Evolutionary conservation across 2,329 filamentous ascomycete genomes (phyloP).

Genomic region (Aspergillus sp.): DNA sequence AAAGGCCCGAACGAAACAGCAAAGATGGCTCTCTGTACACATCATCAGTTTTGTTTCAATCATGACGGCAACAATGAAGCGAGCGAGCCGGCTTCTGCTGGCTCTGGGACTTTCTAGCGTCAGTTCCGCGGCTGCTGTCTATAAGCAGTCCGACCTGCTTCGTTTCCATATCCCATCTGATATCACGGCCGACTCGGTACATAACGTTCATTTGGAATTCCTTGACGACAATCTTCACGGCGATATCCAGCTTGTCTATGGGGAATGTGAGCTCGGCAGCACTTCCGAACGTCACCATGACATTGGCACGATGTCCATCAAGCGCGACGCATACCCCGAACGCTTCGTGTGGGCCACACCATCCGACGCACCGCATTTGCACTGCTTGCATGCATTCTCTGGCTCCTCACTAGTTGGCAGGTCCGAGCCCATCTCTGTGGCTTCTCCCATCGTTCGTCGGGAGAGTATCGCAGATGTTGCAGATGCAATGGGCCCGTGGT

Average conservation of each 20-base stretch:
- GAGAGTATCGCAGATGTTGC: conserved; percentile 33
- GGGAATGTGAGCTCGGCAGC: conserved; percentile 41
- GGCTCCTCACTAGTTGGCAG: conserved; percentile 20
- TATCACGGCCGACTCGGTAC: conserved; percentile 43
- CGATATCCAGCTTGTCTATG: conserved; percentile 46
- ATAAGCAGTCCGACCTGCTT: conserved; percentile 8
- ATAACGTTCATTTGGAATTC: conserved; percentile 52
- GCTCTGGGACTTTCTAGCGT: conserved; percentile 3
- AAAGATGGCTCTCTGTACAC: not conserved
- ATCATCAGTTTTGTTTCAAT: not conserved
- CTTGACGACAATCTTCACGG: conserved; percentile 42
- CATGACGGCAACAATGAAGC: not conserved
- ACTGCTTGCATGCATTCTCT: conserved; percentile 38
- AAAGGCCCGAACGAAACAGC: not conserved
- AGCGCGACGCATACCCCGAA: conserved; percentile 39
- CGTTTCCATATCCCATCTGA: conserved; percentile 32
- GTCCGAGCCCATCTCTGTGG: conserved; percentile 21
- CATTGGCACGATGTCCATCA: conserved; percentile 43
- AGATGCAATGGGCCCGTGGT: conserved; percentile 42
- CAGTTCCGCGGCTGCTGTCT: not conserved
- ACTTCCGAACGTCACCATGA: conserved; percentile 44
- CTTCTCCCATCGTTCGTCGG: conserved; percentile 17
- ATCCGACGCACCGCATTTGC: conserved; percentile 24
- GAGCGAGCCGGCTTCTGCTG: not conserved
- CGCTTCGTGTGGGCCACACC: conserved; percentile 45